Evolutionary conservation across 78 protist species (phyloP).

Genomic region (Dictyostelium purpureum): DNA sequence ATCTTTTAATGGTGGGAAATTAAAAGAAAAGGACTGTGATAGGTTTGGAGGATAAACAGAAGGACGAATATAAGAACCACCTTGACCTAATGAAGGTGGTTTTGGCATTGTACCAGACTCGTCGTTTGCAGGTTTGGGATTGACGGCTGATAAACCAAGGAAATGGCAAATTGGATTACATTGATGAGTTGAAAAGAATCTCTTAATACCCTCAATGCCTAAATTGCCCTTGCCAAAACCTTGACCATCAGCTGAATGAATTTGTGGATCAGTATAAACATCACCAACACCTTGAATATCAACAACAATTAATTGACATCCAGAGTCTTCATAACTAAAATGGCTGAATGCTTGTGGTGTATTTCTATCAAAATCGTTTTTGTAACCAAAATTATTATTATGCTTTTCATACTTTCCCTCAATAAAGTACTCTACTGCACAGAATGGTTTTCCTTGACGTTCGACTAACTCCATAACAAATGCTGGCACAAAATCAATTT

Average conservation of each 20-base stretch:
- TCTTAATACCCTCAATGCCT: conserved; percentile 85
- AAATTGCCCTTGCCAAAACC: conserved; percentile 92
- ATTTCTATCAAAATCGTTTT: conserved; percentile 79
- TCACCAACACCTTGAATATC: conserved; percentile 96
- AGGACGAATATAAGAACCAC: conserved; percentile 53
- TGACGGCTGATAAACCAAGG: conserved; percentile 56
- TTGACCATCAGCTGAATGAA: conserved; percentile 87
- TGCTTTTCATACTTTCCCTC: conserved; percentile 88
- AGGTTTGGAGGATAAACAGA: conserved; percentile 73
- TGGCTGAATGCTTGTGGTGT: conserved; percentile 96
- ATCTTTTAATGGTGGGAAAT: conserved; percentile 71
- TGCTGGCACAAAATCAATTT: conserved; percentile 80
- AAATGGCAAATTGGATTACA: conserved; percentile 90
- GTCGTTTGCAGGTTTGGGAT: conserved; percentile 53
- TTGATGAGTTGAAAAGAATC: conserved; percentile 86
- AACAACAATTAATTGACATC: conserved; percentile 80
- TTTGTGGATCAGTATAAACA: conserved; percentile 94
- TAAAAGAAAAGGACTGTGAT: conserved; percentile 48
- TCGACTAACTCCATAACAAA: conserved; percentile 77
- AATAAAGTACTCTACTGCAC: conserved; percentile 82
- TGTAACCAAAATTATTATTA: conserved; percentile 92
- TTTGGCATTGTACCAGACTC: conserved; percentile 66
- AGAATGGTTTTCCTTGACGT: conserved; percentile 77
- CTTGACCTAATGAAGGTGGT: conserved; percentile 15
- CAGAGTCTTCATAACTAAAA: conserved; percentile 88